Base-by-base conservation (phyloP, 371 early-diverging fungal species). In the Actinomortierella wolfii region DNA sequence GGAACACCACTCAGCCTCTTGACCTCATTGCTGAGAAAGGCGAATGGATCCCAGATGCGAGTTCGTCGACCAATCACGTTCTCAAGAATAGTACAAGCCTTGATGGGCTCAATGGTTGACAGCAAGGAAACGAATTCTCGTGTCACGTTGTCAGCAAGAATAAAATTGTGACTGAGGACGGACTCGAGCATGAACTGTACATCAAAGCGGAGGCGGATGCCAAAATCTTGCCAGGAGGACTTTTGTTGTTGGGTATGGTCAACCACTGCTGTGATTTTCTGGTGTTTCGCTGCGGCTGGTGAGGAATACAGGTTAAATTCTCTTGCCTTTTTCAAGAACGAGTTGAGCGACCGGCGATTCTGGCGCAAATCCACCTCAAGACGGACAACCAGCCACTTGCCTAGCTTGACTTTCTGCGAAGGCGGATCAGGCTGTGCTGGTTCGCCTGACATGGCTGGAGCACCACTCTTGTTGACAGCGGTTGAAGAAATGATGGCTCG, bases 101-200 rank as follows among this genome's bases (percentile, higher is more conserved):
- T 60, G 3, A 56, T 48, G 0, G 78, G 60, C 17, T 78, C 67
- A 0, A 83, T 29, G 1, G 49, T 9, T 7, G 40, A 46, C 0
- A 85, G 28, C n/a, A 55, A 57, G 6, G 54, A 50, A 20, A 77
- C 79, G 26, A 83, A 83, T 0, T 59, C 57, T 0, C 56, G 46
- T 9, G 78, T 71, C 21, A 86, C 25, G 18, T 86, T 84, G 41
- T 71, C 64, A 41, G 78, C 82, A 6, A 78, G 62, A 7, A 84
- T 50, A 9, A 63, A 71, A 17, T 79, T 68, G 24, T 67, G 57
- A 0, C 76, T 75, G 4, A 86, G 63, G 1, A 68, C 68, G 0
- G 74, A 75, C 54, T 86, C 86, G 11, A 86, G 67, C 54, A 78
- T 39, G 43, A 83, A 86, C 0, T 81, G 67, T 0, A 80, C 78